Conservation (phyloP, 108 stramenopile species). For the Mediolabrus comicus region DNA sequence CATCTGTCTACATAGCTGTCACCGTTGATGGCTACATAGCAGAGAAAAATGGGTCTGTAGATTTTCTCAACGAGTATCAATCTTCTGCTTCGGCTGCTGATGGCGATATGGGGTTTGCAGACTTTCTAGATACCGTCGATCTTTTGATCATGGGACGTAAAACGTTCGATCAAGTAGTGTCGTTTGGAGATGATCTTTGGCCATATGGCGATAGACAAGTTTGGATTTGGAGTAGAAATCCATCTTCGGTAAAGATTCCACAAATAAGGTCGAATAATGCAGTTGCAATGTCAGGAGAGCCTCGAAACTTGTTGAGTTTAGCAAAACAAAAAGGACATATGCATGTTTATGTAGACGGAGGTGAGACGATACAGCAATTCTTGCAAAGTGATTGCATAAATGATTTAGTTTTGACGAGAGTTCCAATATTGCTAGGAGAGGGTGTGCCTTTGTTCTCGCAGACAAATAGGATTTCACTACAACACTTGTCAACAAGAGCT, state of each 20-base stretch:
- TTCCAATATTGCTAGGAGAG: conserved; percentile 53
- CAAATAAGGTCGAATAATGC: conserved; percentile 18
- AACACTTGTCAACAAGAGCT: conserved; percentile 26
- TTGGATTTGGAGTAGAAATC: conserved; percentile 36
- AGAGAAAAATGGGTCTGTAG: conserved; percentile 29
- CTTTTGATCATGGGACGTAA: conserved; percentile 57
- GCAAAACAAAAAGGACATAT: conserved; percentile 34
- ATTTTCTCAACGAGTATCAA: conserved; percentile 44
- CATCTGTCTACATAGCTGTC: conserved; percentile 45
- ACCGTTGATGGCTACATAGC: conserved; percentile 59
- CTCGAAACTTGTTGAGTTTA: conserved; percentile 24
- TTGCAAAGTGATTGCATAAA: conserved; percentile 29
- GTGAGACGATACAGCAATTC: conserved; percentile 47
- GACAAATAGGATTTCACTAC: neutral
- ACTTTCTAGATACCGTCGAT: conserved; percentile 47
- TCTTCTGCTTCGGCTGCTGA: conserved; percentile 20
- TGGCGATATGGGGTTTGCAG: conserved; percentile 50
- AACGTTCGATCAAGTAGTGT: conserved; percentile 53
- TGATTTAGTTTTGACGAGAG: conserved; percentile 34
- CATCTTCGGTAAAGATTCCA: conserved; percentile 28
- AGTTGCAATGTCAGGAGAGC: neutral
- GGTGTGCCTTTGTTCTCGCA: conserved; percentile 49
- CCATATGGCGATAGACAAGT: conserved; percentile 43
- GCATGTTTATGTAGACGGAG: conserved; percentile 50
- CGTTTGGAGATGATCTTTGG: conserved; percentile 51